phyloP scores from a whole-genome alignment of 192 early-diverging fungal genomes.

The Piromyces finnis region DNA sequence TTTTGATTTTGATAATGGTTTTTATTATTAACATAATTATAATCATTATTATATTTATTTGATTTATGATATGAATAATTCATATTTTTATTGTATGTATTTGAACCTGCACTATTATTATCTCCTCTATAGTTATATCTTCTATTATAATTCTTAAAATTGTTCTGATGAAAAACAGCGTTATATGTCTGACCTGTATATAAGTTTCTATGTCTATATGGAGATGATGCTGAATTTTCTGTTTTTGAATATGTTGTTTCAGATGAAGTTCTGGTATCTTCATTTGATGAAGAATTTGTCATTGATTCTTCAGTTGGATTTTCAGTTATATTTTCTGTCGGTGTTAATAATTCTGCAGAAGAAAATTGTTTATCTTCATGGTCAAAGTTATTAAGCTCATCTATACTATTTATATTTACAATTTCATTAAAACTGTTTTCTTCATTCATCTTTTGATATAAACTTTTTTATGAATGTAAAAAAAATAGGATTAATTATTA shows the following conservation, averaged over 20 bases:
- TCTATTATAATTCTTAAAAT: background rate
- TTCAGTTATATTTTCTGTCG: too few species aligned
- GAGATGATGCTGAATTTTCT: background rate
- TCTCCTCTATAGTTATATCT: background rate
- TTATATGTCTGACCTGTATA: background rate
- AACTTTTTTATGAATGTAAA: too few species aligned
- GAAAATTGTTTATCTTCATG: too few species aligned
- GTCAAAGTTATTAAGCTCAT: too few species aligned
- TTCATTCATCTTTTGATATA: background rate
- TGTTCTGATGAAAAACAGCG: background rate
- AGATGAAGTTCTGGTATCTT: too few species aligned
- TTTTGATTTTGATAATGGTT: background rate
- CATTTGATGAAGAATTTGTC: too few species aligned
- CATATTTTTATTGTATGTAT: background rate
- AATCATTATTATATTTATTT: background rate
- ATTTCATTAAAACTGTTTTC: background rate
- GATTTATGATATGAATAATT: background rate
- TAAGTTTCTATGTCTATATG: too few species aligned
- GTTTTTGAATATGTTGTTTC: too few species aligned
- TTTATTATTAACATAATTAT: background rate
- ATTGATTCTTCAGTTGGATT: too few species aligned
- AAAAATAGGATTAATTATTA: too few species aligned
- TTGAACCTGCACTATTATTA: background rate
- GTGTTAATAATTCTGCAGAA: too few species aligned
- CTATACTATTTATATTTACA: too few species aligned